Conservation (phyloP, 1,284 basidiomycete genomes). For the Schizopora paradoxa region DNA sequence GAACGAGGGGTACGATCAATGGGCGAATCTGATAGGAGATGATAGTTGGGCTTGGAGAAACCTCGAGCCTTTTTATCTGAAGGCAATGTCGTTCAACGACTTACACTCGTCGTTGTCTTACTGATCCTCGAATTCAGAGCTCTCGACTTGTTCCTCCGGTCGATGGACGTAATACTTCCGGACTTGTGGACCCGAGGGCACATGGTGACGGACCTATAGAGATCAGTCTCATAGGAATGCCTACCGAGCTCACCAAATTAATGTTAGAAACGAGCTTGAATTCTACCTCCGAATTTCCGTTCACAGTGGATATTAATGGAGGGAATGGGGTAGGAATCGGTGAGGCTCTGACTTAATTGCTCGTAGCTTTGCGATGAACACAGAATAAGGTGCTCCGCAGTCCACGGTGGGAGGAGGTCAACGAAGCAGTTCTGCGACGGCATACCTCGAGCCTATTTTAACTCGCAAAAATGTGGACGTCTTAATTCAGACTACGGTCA, state of each 20-base stretch:
- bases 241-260: conserved; percentile 28
- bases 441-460: conserved; percentile 32
- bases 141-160: conserved; percentile 26
- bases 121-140: conserved; percentile 23
- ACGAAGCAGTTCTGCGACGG: conserved; percentile 33
- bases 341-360: conserved; percentile 17
- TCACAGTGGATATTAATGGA: conserved; percentile 34
- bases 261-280: conserved; percentile 30
- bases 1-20: conserved; percentile 33
- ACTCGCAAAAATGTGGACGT: conserved; percentile 23
- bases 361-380: background rate
- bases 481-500: conserved; percentile 21
- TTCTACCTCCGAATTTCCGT: conserved; percentile 31
- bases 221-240: conserved; percentile 31
- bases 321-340: conserved; percentile 36
- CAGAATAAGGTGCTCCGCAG: conserved; percentile 32
- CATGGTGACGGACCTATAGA: conserved; percentile 31
- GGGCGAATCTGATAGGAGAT: conserved; percentile 32
- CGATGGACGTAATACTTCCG: conserved; percentile 29
- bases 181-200: conserved; percentile 26
- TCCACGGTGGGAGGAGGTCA: conserved; percentile 29
- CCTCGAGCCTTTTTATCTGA: conserved; percentile 30
- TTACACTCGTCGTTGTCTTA: conserved; percentile 1
- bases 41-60: conserved; percentile 34
- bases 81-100: conserved; percentile 23